Evolutionary conservation across 2,329 filamentous ascomycete genomes (phyloP), one percentile per base, ranked within the genome.

Genomic region (Aspergillus clavatus): DNA sequence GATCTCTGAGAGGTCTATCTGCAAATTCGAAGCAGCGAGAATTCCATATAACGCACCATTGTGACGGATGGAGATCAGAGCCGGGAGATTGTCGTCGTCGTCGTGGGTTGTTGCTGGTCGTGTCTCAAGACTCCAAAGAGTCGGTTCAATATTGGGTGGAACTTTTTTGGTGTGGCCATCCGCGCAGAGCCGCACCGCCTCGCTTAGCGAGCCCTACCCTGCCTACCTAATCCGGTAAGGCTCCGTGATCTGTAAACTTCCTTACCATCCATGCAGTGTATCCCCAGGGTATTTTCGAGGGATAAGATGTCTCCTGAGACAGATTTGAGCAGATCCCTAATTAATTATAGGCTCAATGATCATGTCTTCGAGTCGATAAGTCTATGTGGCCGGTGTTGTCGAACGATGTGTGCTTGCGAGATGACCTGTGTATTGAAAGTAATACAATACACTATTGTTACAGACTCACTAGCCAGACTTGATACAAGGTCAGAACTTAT

Each of bases 31-130:
- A 45, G 43, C 27, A 43, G 36, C 51, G 52, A 54, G 47, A 47
- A 46, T 49, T n/a, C n/a, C 41, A 45, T 51, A 51, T 43, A 56
- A 67, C 70, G 60, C 65, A 73, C 70, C 70, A 72, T 72, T 71
- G 67, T 76, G 73, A 73, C 71, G 68, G 72, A 70, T 72, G 72
- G 72, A 68, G 72, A 75, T 73, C 73, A 76, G 72, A 69, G 61
- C 63, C 66, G 61, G 61, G 62, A 60, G 62, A 58, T 68, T 60
- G 65, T 68, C 62, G 65, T 68, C 63, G 65, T 60, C 59, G 60
- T 61, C 58, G 56, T 59, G 53, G 61, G 66, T 66, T 62, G 68
- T 72, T 68, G 69, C 68, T 69, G 71, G 67, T 69, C 67, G 64
- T 66, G 64, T 68, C 65, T 69, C 66, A 62, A 64, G 58, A 62